Percentiles rank a stretch among this genome's conserved stretches.
These are phyloP conservation scores for Vachellia pachyceras DNA, from an alignment of 306 rosid species.

Conservation along the genomic window DNA sequence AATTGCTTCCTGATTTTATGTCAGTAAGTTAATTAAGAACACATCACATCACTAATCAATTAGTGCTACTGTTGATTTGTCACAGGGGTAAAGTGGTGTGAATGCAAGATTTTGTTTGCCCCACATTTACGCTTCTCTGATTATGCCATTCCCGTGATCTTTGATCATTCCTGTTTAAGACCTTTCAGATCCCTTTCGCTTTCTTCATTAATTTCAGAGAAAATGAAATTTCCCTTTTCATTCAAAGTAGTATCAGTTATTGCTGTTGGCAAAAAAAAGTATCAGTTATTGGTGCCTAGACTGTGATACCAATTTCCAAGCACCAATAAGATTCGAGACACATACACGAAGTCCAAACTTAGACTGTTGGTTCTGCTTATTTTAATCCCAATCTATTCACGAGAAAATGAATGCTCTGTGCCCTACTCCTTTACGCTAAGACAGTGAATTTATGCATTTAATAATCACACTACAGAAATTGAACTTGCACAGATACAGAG, in stretches of 20 bases:
- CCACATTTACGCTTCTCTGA: conserved; percentile 38
- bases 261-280: too few relatives aligned
- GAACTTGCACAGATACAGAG: background rate
- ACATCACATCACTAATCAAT: conserved; percentile 31
- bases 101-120: conserved; percentile 34
- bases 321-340: conserved; percentile 36
- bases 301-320: conserved; percentile 15
- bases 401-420: background rate
- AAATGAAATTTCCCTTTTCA: conserved; percentile 32
- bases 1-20: conserved; percentile 25
- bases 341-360: conserved; percentile 23
- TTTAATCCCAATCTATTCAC: conserved; percentile 17
- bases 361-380: conserved; percentile 13
- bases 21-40: background rate
- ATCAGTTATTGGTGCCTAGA: too few relatives aligned
- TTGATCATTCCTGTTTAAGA: conserved; percentile 10
- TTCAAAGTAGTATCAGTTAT: conserved; percentile 18
- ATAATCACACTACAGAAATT: background rate
- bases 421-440: background rate
- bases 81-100: conserved; percentile 10
- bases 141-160: conserved; percentile 41
- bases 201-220: conserved; percentile 35
- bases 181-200: conserved; percentile 33
- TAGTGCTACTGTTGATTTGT: conserved; percentile 38
- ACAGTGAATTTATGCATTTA: background rate